A percentile compares a stretch with the other conserved stretches of the same genome.
Evolutionary conservation across 192 early-diverging fungal species (phyloP).

Genomic region (Backusella australiensis): DNA sequence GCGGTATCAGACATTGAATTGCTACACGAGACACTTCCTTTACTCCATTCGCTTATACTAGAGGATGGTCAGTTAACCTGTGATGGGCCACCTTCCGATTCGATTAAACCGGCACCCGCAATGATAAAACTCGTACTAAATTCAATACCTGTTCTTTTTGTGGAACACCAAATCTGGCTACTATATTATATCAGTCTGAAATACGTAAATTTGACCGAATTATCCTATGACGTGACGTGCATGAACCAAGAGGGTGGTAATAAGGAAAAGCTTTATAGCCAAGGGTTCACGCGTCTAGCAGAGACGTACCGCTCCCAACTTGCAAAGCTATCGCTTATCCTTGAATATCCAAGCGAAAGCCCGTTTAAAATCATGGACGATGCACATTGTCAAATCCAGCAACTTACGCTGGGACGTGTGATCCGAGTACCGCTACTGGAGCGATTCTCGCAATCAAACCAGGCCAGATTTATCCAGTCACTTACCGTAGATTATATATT

Average conservation of each 20-base stretch:
- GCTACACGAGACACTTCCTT: neutral
- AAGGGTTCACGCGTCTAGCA: neutral
- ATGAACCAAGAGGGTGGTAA: neutral
- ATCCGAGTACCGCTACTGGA: neutral
- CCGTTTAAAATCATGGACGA: neutral
- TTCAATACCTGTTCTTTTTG: neutral
- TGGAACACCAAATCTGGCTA: neutral
- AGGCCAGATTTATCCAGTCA: neutral
- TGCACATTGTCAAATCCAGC: neutral
- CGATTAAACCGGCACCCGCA: neutral
- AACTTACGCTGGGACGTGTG: neutral
- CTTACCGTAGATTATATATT: neutral
- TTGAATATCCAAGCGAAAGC: neutral
- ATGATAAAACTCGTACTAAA: neutral
- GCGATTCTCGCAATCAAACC: neutral
- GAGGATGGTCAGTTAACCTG: neutral
- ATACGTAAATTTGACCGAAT: neutral
- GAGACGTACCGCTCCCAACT: neutral
- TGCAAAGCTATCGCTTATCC: neutral
- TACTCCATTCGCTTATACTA: neutral
- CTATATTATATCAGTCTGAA: neutral
- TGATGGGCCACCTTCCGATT: neutral
- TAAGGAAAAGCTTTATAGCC: neutral
- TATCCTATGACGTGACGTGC: neutral
- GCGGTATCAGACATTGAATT: neutral